A percentile compares a stretch with the other conserved stretches of the same genome.
Evolutionary conservation across 345 rosid genomes (phyloP).

Genomic region (Pistacia atlantica): DNA sequence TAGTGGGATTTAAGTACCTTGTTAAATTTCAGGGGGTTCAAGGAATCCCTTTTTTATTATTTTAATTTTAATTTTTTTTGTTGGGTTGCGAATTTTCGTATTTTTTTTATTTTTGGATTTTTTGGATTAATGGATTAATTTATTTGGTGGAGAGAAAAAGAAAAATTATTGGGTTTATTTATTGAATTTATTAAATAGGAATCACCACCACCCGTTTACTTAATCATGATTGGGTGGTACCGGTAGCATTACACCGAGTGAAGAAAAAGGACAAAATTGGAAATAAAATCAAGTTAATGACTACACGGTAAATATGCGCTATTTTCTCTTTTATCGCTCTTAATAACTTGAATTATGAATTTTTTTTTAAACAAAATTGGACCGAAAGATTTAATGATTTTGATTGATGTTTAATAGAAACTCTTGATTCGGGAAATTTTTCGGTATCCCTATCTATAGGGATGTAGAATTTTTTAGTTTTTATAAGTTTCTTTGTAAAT

Average conservation of each 20-base stretch:
- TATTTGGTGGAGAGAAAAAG: not conserved
- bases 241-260: not conserved
- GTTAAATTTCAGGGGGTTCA: not conserved
- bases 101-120: not conserved
- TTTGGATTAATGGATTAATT: not conserved
- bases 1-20: fast-evolving
- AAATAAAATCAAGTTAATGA: too few species aligned
- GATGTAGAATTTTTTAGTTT: too few species aligned
- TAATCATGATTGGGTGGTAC: not conserved
- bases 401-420: too few species aligned
- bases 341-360: too few species aligned
- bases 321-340: too few species aligned
- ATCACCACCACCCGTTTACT: not conserved
- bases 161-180: not conserved
- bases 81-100: not conserved
- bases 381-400: too few species aligned
- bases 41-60: not conserved
- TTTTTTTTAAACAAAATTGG: too few species aligned
- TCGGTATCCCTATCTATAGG: too few species aligned
- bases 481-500: too few species aligned
- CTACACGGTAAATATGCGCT: too few species aligned
- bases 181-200: not conserved
- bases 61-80: not conserved
- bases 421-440: too few species aligned
- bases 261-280: not conserved